These are phyloP conservation scores for Comarum palustre DNA, from an alignment of 306 rosid genomes.

Conservation along the genomic window DNA sequence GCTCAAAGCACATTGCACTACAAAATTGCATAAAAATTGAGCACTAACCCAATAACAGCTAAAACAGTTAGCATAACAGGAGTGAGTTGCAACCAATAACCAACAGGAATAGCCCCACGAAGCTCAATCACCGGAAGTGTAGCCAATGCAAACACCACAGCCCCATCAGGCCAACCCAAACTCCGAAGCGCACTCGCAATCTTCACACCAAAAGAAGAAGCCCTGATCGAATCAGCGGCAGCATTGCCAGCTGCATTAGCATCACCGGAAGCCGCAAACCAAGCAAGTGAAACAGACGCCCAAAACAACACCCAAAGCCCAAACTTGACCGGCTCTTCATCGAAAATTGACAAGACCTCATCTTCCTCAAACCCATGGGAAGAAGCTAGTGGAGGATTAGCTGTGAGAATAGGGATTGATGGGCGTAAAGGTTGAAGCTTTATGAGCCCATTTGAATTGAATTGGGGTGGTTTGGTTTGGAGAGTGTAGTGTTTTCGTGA, in stretches of 20 bases:
- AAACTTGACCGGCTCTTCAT: conserved; percentile 53
- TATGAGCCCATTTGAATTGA: conserved; percentile 14
- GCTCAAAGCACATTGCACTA: conserved; percentile 15
- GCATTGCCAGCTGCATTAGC: conserved; percentile 58
- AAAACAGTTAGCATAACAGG: conserved; percentile 55
- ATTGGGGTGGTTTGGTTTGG: conserved; percentile 13
- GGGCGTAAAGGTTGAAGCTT: conserved; percentile 25
- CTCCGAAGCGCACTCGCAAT: conserved; percentile 59
- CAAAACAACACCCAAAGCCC: conserved; percentile 66
- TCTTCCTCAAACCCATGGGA: conserved; percentile 41
- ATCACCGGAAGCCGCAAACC: conserved; percentile 79
- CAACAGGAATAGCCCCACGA: conserved; percentile 95
- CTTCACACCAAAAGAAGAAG: conserved; percentile 74
- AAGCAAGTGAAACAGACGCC: conserved; percentile 74
- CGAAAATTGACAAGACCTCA: conserved; percentile 38
- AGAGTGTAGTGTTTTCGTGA: conserved; percentile 24
- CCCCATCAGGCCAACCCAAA: conserved; percentile 73
- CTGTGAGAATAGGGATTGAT: conserved; percentile 19
- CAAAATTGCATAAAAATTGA: conserved; percentile 5
- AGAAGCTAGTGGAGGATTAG: conserved; percentile 34
- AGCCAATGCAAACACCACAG: conserved; percentile 79
- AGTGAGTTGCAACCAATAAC: conserved; percentile 83
- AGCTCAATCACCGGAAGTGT: conserved; percentile 95
- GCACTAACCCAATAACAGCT: conserved; percentile 70
- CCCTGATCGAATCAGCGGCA: conserved; percentile 75